Conservation (phyloP, 352 stramenopile genomes). For the Phytophthora melonis region DNA sequence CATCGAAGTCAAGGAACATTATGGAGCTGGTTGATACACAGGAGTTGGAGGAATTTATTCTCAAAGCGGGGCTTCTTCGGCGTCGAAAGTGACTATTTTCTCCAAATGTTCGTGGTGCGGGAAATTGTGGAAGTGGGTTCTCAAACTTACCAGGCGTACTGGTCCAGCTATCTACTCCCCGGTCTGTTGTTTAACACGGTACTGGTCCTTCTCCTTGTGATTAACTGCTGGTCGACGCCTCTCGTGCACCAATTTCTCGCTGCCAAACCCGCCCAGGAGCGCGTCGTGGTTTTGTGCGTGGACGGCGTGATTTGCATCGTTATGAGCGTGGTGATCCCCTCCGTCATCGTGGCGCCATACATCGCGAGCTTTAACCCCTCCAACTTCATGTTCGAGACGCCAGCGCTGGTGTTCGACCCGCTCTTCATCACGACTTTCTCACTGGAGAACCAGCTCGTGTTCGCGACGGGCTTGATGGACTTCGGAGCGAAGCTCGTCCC, state of each 20-base stretch:
- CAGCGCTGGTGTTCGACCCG: neutral
- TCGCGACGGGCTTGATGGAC: neutral
- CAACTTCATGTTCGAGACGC: neutral
- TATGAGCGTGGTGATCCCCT: constrained; percentile 1
- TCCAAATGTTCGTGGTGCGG: constrained; percentile 12
- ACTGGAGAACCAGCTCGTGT: neutral
- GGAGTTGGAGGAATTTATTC: neutral
- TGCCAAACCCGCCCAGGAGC: neutral
- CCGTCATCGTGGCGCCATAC: neutral
- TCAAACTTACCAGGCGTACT: constrained; percentile 23
- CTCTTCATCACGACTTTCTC: neutral
- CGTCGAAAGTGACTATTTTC: constrained; percentile 23
- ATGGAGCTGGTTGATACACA: neutral
- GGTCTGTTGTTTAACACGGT: constrained; percentile 29
- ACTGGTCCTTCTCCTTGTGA: constrained; percentile 23
- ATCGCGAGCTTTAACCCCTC: neutral
- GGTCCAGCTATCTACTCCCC: constrained; percentile 18
- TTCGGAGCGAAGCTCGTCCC: constrained; percentile 3
- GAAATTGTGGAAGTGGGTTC: constrained; percentile 18
- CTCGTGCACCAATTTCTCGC: constrained; percentile 48
- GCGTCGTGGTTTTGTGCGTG: neutral
- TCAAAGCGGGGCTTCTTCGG: neutral
- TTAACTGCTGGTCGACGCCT: constrained; percentile 64
- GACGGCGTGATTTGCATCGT: constrained; percentile 5
- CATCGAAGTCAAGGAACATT: neutral